phyloP scores from a whole-genome alignment of 2,329 filamentous ascomycete genomes.

The Talaromyces sp. region DNA sequence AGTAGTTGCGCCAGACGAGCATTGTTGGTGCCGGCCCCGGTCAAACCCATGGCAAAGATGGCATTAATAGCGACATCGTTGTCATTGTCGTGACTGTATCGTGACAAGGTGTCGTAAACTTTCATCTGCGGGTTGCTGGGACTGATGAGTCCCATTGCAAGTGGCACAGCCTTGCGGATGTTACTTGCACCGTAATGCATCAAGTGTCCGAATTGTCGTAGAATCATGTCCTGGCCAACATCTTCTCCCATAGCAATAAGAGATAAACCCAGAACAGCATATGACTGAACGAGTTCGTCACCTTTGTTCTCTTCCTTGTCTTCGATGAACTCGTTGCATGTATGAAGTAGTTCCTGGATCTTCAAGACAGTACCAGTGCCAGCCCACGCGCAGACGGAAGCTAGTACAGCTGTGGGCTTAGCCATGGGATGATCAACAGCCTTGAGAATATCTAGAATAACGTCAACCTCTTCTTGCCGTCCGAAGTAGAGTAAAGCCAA shows the following conservation, averaged over 20 bases:
- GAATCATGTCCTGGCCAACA: constrained; percentile 96
- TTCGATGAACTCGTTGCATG: constrained; percentile 96
- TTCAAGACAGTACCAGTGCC: constrained; percentile 96
- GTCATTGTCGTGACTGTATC: constrained; percentile 98
- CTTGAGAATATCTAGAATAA: constrained; percentile 93
- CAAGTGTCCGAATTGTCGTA: constrained; percentile 93
- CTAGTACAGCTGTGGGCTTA: constrained; percentile 88
- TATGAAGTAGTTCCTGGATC: constrained; percentile 93
- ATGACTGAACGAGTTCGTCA: constrained; percentile 91
- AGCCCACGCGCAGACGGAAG: constrained; percentile 96
- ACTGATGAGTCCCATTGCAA: constrained; percentile 94
- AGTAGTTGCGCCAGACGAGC: constrained; percentile 91
- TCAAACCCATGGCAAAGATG: constrained; percentile 97
- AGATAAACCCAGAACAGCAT: constrained; percentile 90
- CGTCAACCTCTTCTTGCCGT: constrained; percentile 96
- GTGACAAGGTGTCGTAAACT: constrained; percentile 94
- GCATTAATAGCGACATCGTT: constrained; percentile 97
- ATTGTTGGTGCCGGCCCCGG: constrained; percentile 97
- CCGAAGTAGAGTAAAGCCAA: constrained; percentile 93
- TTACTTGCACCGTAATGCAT: constrained; percentile 99
- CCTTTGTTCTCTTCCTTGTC: constrained; percentile 93
- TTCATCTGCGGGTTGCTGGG: constrained; percentile 99
- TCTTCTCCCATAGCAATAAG: constrained; percentile 98
- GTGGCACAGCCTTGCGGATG: constrained; percentile 90
- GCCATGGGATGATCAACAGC: constrained; percentile 96